Base-by-base conservation (phyloP, 176 grass and related monocot species). In the Triticum timopheevii region DNA sequence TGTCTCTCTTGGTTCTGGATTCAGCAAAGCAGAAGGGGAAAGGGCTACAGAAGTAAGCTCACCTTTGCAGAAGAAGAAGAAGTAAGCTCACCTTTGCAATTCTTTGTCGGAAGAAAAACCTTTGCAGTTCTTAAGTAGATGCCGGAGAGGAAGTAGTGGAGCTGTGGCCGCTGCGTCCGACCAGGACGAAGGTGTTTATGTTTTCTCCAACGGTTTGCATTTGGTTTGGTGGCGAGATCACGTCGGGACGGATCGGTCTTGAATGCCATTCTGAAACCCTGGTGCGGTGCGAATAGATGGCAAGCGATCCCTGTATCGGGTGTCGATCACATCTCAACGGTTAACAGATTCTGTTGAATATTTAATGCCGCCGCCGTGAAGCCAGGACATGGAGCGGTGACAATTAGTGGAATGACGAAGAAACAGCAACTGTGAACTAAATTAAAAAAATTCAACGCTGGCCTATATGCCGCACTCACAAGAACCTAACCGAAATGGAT, bases 321-420 rank as follows among this genome's bases (percentile, higher is more conserved):
- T 82, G 80, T 31, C 7, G 65, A 24, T 82, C 80, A 81, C 79
- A 67, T 81, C 62, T 12, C 25, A 42, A 8, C 24, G 24, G 79
- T 67, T 44, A 27, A 25, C 44, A 76, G 22, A 59, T 59, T 31
- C 15, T 54, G 45, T 20, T 74, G 40, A 8, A 27, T 1, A 11
- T 70, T 22, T 19, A 70, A 70, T 70, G 68, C 19, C 20, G 68
- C 6, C 5, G 71, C 71, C 39, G n/a, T 73, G 38, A 44, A 47
- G 40, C 71, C 40, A 74, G 39, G 23, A 47, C 23, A 24, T 74
- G 71, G 6, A 74, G 45, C 22, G 42, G 5, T n/a, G 10, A n/a
- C 70, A 73, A 42, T n/a, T 22, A 63, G 10, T n/a, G n/a, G 61
- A 25, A 63, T 4, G 19, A 58, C 16, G 54, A 58, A 58, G 54